Evolutionary conservation across 345 rosid species (phyloP).

Genomic region (Citrus maxima): DNA sequence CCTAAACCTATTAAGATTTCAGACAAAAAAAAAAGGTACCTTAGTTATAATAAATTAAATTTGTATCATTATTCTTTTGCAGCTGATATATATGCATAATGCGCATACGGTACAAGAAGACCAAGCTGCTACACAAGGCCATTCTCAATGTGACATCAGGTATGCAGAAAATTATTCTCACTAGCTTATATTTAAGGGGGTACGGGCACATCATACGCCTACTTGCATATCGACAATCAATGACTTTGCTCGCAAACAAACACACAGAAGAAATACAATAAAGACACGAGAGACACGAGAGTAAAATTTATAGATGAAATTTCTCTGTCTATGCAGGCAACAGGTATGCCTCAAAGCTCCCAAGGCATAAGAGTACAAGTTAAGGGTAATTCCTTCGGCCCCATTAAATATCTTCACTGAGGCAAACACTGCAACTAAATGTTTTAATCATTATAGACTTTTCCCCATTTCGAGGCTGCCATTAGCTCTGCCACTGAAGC

Average conservation of each 20-base stretch:
- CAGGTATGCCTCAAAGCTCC: constrained; percentile 48
- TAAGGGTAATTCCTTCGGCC: constrained; percentile 49
- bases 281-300: no score
- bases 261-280: not conserved
- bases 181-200: not conserved
- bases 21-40: no score
- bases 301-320: constrained; percentile 44
- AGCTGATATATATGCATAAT: no score
- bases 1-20: no score
- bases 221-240: not conserved
- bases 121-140: no score
- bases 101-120: no score
- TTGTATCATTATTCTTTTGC: no score
- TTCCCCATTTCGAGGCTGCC: not conserved
- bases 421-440: constrained; percentile 41
- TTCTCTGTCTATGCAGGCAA: constrained; percentile 74
- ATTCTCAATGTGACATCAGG: no score
- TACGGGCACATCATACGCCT: not conserved
- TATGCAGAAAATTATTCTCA: no score
- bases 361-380: constrained; percentile 57
- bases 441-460: not conserved
- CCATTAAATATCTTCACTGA: constrained; percentile 24
- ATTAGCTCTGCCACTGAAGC: not conserved
- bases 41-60: no score
- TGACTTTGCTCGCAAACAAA: not conserved